Percentiles rank a stretch among this genome's conserved stretches.
Evolutionary conservation across 805 yeast genomes (phyloP).

Genomic region (Kazachstania martiniae): DNA sequence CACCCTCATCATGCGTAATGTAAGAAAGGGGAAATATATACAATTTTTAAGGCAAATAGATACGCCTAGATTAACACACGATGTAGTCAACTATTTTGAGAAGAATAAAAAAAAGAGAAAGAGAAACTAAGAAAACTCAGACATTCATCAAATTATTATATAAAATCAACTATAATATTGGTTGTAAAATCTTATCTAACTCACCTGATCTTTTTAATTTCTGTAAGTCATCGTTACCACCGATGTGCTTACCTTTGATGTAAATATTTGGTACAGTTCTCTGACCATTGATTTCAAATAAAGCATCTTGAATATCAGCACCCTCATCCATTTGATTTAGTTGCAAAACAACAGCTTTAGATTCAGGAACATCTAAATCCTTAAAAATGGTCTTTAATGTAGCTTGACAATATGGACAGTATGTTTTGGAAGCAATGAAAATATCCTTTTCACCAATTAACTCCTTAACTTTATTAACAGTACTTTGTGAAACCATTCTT

Average conservation of each 20-base stretch:
- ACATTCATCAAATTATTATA: no score
- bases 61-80: no score
- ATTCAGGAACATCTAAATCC: conserved; percentile 35
- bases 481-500: conserved; percentile 48
- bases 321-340: conserved; percentile 57
- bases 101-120: no score
- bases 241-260: conserved; percentile 85
- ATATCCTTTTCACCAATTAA: conserved; percentile 56
- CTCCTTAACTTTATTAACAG: conserved; percentile 45
- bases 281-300: conserved; percentile 73
- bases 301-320: conserved; percentile 67
- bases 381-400: conserved; percentile 31
- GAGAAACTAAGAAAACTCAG: no score
- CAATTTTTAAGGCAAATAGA: no score
- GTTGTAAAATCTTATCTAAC: conserved; percentile 34
- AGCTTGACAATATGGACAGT: conserved; percentile 56
- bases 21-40: no score
- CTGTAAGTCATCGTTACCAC: conserved; percentile 89
- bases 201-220: conserved; percentile 51
- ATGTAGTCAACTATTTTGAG: no score
- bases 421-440: conserved; percentile 73
- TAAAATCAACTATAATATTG: no score
- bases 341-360: conserved; percentile 31
- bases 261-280: conserved; percentile 88
- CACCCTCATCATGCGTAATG: no score